Percentiles rank a stretch among this genome's conserved stretches.
phyloP scores from a whole-genome alignment of 2,329 filamentous ascomycete genomes.

The Epichloe amarillans region DNA sequence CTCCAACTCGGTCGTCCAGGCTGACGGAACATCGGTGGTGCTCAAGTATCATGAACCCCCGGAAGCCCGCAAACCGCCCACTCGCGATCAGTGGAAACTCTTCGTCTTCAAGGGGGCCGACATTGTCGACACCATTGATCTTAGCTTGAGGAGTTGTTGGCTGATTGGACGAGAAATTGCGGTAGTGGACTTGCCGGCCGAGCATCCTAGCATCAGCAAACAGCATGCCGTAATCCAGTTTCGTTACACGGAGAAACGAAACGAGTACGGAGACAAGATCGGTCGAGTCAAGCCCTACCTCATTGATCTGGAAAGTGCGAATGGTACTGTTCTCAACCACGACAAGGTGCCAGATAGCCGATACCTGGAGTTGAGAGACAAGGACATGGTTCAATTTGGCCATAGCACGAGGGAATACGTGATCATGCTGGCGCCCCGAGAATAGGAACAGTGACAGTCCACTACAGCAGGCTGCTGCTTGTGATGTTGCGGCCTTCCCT shows the following conservation, averaged over 20 bases:
- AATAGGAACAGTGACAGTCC: conserved; percentile 14
- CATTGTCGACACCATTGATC: conserved; percentile 67
- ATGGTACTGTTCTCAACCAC: conserved; percentile 75
- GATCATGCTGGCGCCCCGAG: conserved; percentile 59
- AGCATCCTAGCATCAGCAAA: conserved; percentile 87
- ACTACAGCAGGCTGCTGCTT: neutral
- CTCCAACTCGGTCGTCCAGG: conserved; percentile 63
- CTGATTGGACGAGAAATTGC: conserved; percentile 67
- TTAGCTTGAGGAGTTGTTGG: conserved; percentile 75
- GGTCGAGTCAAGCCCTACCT: conserved; percentile 76
- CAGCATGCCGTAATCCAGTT: conserved; percentile 96
- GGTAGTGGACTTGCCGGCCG: conserved; percentile 71
- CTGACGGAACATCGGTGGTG: conserved; percentile 59
- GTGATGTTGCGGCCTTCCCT: too few relatives aligned
- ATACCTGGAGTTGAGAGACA: conserved; percentile 76
- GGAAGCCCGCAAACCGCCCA: conserved; percentile 76
- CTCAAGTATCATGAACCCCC: conserved; percentile 95
- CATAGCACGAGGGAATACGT: conserved; percentile 87
- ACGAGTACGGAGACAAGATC: conserved; percentile 75
- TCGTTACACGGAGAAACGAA: conserved; percentile 65
- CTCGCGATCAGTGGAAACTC: conserved; percentile 70
- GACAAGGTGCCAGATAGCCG: conserved; percentile 59
- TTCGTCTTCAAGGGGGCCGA: conserved; percentile 84
- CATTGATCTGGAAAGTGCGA: conserved; percentile 86
- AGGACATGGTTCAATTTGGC: conserved; percentile 82